A percentile compares a stretch with the other conserved stretches of the same genome.
phyloP scores from a whole-genome alignment of 495 filamentous ascomycete species.

The Rostrohypoxylon terebratum region DNA sequence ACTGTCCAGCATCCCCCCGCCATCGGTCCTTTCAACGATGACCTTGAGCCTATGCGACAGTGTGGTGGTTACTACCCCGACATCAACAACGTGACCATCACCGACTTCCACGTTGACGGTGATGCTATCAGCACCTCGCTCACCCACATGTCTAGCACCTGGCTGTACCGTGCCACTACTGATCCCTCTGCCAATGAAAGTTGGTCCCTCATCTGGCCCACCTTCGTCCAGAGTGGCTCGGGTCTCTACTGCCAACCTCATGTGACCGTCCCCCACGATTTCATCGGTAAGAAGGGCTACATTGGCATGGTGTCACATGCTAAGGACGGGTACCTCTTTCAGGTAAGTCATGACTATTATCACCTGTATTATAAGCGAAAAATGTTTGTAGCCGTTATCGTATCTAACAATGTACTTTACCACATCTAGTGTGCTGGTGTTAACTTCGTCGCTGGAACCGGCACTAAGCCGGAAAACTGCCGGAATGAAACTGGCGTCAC shows the following conservation, averaged over 20 bases:
- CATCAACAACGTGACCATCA: conserved; percentile 51
- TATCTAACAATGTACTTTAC: not conserved
- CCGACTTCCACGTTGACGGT: conserved; percentile 65
- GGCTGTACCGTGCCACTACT: conserved; percentile 63
- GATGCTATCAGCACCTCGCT: conserved; percentile 54
- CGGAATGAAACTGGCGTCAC: conserved; percentile 58
- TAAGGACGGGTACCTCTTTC: conserved; percentile 62
- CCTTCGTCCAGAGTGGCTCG: conserved; percentile 58
- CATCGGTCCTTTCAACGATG: conserved; percentile 60
- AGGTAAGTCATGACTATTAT: conserved; percentile 53
- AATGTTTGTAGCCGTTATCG: not conserved
- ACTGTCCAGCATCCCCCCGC: conserved; percentile 56
- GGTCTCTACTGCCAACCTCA: conserved; percentile 58
- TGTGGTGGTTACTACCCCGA: conserved; percentile 61
- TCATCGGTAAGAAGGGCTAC: conserved; percentile 62
- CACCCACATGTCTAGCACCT: conserved; percentile 60
- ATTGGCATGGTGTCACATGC: conserved; percentile 57
- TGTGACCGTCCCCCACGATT: conserved; percentile 56
- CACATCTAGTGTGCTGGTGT: conserved; percentile 61
- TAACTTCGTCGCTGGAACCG: conserved; percentile 61
- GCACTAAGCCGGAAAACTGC: conserved; percentile 48
- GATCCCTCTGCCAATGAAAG: conserved; percentile 56
- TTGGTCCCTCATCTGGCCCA: conserved; percentile 63
- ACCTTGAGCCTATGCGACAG: conserved; percentile 53
- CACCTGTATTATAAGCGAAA: not conserved